These are phyloP conservation scores for Litchi chinensis DNA, from an alignment of 345 rosid genomes.

Conservation along the genomic window DNA sequence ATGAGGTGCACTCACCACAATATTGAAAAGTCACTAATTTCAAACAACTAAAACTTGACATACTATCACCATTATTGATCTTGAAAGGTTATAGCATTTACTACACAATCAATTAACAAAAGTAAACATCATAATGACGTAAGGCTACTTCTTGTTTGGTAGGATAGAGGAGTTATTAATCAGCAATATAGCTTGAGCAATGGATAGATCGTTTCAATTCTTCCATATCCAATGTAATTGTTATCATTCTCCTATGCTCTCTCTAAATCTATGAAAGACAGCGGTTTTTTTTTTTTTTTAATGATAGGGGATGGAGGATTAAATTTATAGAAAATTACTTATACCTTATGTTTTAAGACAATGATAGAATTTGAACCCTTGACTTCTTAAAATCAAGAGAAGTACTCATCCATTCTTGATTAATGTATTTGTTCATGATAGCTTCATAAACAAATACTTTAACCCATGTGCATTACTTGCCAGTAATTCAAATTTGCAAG, in stretches of 20 bases:
- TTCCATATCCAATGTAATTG: neutral
- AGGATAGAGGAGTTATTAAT: neutral
- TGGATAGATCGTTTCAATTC: neutral
- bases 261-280: neutral
- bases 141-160: neutral
- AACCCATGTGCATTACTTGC: neutral
- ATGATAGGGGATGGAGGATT: too few relatives aligned
- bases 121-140: neutral
- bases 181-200: neutral
- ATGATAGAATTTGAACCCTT: too few relatives aligned
- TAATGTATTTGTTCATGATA: neutral
- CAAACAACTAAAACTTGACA: neutral
- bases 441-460: too few relatives aligned
- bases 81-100: neutral
- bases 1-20: too few relatives aligned
- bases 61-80: neutral
- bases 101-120: neutral
- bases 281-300: too few relatives aligned
- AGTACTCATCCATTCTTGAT: too few relatives aligned
- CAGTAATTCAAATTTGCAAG: neutral
- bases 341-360: too few relatives aligned
- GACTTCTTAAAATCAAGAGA: too few relatives aligned
- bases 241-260: neutral
- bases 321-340: too few relatives aligned
- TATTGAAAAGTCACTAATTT: too few relatives aligned